Percentiles rank a stretch among this genome's conserved stretches.
Conservation (phyloP, 2,329 filamentous ascomycete genomes). For the Mariannaea sp. region DNA sequence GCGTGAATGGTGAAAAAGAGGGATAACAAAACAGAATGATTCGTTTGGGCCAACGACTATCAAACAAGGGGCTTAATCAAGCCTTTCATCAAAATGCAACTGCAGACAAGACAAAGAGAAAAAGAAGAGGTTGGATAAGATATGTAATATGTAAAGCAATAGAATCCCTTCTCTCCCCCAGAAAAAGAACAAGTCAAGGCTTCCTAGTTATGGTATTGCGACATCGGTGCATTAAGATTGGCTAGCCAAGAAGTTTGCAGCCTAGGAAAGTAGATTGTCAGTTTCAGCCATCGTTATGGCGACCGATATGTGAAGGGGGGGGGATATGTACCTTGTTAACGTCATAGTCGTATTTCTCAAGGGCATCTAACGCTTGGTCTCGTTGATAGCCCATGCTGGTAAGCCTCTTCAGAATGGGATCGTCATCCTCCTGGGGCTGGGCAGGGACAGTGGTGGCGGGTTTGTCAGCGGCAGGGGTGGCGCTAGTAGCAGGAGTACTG, state of each 20-base stretch:
- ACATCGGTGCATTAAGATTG: constrained; percentile 50
- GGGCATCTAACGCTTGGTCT: constrained; percentile 72
- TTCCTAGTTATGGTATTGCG: constrained; percentile 3
- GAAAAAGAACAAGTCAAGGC: constrained; percentile 5
- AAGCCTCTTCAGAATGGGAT: constrained; percentile 86
- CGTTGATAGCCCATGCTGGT: constrained; percentile 88
- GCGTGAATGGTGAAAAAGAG: constrained; percentile 23
- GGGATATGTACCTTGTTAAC: constrained; percentile 80
- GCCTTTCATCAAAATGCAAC: constrained; percentile 23
- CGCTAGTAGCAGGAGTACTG: constrained; percentile 38
- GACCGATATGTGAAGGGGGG: background rate
- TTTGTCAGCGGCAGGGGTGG: constrained; percentile 27
- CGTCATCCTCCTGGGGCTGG: constrained; percentile 71
- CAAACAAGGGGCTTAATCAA: constrained; percentile 29
- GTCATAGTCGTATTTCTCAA: constrained; percentile 97
- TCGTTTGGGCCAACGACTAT: constrained; percentile 33
- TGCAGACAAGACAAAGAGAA: constrained; percentile 27
- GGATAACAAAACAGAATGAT: constrained; percentile 17
- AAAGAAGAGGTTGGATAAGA: constrained; percentile 23
- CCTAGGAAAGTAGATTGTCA: constrained; percentile 41
- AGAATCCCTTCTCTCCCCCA: constrained; percentile 4
- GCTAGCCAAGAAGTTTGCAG: constrained; percentile 61
- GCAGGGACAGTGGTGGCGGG: constrained; percentile 17
- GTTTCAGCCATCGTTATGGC: background rate
- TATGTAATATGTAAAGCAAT: constrained; percentile 27